phyloP scores from a whole-genome alignment of 2,329 filamentous ascomycete genomes.

The Knoxdaviesia capensis region DNA sequence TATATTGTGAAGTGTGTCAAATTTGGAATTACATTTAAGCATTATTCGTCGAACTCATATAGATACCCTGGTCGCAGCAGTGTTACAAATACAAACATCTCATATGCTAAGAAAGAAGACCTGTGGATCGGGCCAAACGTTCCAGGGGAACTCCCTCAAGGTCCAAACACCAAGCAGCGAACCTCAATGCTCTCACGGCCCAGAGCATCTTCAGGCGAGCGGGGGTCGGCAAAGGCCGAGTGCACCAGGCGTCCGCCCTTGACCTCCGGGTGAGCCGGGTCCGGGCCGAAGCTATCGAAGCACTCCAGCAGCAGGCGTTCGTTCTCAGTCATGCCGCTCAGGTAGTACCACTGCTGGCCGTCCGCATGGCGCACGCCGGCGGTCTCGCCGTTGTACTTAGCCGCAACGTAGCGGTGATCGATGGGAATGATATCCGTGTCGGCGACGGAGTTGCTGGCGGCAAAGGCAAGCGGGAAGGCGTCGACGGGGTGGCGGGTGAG shows the following conservation, averaged over 20 bases:
- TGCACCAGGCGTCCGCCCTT: constrained; percentile 43
- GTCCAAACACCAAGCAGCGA: constrained; percentile 63
- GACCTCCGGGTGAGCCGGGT: constrained; percentile 29
- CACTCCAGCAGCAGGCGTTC: constrained; percentile 64
- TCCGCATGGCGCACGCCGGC: constrained; percentile 43
- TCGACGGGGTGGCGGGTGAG: constrained; percentile 37
- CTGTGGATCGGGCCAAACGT: too few species aligned
- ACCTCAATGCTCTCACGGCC: constrained; percentile 80
- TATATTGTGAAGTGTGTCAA: too few species aligned
- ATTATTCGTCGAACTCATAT: too few species aligned
- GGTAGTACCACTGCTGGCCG: constrained; percentile 56
- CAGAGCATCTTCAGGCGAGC: constrained; percentile 47
- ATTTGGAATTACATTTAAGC: too few species aligned
- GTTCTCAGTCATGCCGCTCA: constrained; percentile 54
- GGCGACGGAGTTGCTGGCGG: constrained; percentile 39
- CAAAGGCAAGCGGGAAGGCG: constrained; percentile 47
- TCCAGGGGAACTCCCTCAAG: constrained; percentile 12
- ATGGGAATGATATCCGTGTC: constrained; percentile 49
- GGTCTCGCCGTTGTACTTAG: constrained; percentile 51
- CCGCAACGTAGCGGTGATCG: constrained; percentile 47
- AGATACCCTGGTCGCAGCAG: too few species aligned
- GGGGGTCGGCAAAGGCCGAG: constrained; percentile 60
- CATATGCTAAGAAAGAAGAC: too few species aligned
- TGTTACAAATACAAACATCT: too few species aligned
- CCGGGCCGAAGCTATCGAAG: constrained; percentile 34